Evolutionary conservation across 192 early-diverging fungal species (phyloP).

Genomic region (Pilaira anomala): DNA sequence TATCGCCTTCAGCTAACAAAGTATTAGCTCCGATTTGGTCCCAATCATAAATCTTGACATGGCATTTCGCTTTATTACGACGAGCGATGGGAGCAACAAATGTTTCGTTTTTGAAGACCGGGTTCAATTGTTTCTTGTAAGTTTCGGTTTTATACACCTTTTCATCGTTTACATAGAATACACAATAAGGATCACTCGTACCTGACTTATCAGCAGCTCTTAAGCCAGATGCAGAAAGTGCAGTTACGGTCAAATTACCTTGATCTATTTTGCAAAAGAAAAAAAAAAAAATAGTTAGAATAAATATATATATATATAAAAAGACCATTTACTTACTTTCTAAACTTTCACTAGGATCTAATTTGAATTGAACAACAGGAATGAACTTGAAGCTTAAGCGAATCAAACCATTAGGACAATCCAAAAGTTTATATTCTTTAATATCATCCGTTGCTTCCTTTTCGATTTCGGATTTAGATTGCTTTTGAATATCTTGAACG

Average conservation of each 20-base stretch:
- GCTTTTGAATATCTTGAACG: background rate
- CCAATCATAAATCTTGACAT: conserved; percentile 73
- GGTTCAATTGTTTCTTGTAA: conserved; percentile 71
- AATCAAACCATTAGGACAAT: conserved; percentile 26
- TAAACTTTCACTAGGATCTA: conserved; percentile 48
- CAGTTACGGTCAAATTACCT: conserved; percentile 62
- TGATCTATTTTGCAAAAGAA: conserved; percentile 40
- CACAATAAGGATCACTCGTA: conserved; percentile 69
- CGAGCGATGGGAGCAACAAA: conserved; percentile 48
- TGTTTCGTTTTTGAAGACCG: conserved; percentile 63
- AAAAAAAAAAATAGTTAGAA: background rate
- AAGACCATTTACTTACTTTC: conserved; percentile 41
- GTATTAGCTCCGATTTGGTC: conserved; percentile 63
- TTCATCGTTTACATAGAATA: conserved; percentile 60
- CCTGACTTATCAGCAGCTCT: conserved; percentile 69
- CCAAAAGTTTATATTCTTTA: conserved; percentile 14
- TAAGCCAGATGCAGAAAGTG: conserved; percentile 55
- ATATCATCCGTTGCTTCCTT: background rate
- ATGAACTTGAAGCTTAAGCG: conserved; percentile 41
- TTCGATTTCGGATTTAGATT: background rate
- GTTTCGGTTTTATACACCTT: conserved; percentile 66
- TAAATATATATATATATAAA: background rate
- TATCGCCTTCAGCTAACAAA: conserved; percentile 47
- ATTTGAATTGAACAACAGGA: conserved; percentile 41
- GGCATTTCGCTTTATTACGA: conserved; percentile 53